phyloP scores from a whole-genome alignment of 164 flowering plant species.

The Macadamia integrifolia region DNA sequence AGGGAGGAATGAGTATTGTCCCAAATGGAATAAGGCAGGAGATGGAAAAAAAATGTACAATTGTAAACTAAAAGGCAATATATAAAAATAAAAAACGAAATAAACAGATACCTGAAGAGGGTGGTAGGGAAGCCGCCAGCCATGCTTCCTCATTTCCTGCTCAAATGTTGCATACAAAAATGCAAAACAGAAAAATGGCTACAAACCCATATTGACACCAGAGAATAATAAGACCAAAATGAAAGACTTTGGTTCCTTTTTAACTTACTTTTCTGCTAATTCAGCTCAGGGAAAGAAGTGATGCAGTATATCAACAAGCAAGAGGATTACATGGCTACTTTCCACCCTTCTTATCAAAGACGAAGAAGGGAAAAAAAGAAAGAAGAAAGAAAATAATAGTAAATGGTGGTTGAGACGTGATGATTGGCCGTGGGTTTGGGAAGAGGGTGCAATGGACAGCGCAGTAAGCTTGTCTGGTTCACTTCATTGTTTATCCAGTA shows the following conservation, averaged over 20 bases:
- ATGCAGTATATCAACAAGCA: background rate
- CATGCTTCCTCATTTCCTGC: conserved; percentile 87
- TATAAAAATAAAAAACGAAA: background rate
- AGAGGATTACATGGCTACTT: background rate
- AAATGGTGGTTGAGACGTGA: background rate
- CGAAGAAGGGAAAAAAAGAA: background rate
- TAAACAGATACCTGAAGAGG: conserved; percentile 75
- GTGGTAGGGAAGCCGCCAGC: conserved; percentile 98
- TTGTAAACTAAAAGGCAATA: background rate
- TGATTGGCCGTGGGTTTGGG: background rate
- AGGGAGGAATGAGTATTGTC: background rate
- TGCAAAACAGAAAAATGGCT: background rate
- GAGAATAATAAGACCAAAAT: background rate
- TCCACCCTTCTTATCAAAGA: background rate
- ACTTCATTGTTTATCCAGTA: background rate
- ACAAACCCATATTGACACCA: background rate
- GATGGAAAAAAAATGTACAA: background rate
- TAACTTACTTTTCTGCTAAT: background rate
- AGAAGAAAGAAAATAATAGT: background rate
- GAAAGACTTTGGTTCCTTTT: background rate
- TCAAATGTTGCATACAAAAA: background rate
- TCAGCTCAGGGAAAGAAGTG: background rate
- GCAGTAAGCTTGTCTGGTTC: background rate
- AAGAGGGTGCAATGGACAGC: background rate
- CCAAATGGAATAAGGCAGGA: too few species aligned